phyloP scores from a whole-genome alignment of 2,329 filamentous ascomycete genomes.

The Calonectria henricotiae region DNA sequence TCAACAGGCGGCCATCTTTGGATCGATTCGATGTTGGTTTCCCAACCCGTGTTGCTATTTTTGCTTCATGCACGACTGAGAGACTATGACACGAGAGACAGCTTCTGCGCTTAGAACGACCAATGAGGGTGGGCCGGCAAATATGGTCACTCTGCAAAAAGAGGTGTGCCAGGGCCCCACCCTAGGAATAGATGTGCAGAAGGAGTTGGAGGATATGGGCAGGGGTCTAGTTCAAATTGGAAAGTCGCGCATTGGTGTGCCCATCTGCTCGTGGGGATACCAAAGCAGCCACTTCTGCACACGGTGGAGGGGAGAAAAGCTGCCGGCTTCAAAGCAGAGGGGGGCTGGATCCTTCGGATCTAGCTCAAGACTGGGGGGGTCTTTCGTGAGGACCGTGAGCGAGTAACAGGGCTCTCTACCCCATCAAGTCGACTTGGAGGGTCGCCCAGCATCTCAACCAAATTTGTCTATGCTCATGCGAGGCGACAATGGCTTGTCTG shows the following conservation, averaged over 20 bases:
- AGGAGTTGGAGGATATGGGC: conserved; percentile 46
- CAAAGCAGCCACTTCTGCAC: conserved; percentile 49
- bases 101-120: conserved; percentile 66
- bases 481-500: conserved; percentile 24
- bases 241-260: conserved; percentile 55
- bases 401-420: conserved; percentile 47
- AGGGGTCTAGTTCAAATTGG: conserved; percentile 50
- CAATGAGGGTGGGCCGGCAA: conserved; percentile 60
- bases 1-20: conserved; percentile 59
- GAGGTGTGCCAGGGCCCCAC: conserved; percentile 48
- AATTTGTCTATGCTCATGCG: conserved; percentile 1
- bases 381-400: conserved; percentile 45
- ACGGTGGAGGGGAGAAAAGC: conserved; percentile 34
- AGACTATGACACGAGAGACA: conserved; percentile 52
- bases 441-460: conserved; percentile 36
- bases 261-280: conserved; percentile 49
- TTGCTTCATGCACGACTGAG: conserved; percentile 55
- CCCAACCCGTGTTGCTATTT: conserved; percentile 58
- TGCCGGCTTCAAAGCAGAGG: conserved; percentile 41
- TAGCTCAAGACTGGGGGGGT: conserved; percentile 47
- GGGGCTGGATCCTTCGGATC: conserved; percentile 46
- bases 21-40: conserved; percentile 52
- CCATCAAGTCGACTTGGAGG: conserved; percentile 39
- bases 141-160: conserved; percentile 47
- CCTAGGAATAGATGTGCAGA: conserved; percentile 54